Evolutionary conservation across 345 rosid genomes (phyloP), one percentile per base, ranked within the genome.

Genomic region (Hibiscus mutabilis): DNA sequence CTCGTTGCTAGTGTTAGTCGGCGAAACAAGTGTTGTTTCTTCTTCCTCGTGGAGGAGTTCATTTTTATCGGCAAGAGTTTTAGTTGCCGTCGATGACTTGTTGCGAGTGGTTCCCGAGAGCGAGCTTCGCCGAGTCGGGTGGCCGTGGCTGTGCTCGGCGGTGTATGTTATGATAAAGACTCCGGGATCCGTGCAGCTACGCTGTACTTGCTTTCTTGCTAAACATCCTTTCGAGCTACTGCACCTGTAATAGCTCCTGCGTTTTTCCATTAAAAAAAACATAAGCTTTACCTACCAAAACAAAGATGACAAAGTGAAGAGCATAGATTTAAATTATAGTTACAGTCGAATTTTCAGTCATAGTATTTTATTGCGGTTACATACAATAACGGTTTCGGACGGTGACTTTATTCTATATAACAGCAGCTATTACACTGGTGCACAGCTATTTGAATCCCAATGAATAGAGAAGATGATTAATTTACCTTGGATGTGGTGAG

Each of bases 181-280:
- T 0, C 79, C 80, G 3, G 92, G 91, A 74, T 89, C 83, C 2
- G 78, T 62, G 49, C 82, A 76, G 79, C 86, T 82, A 69, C 92
- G 79, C 59, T 88, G 94, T 0, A 91, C 90, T 74, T 87, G 97
- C 75, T 88, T 91, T 74, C 94, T 87, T 29, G 94, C 97, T 59
- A 82, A 67, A 73, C 97, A 91, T 21, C 94, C 97, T 69, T 88
- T 91, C 4, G 78, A 86, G 73, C 94, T 91, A 73, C 97, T 91
- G 62, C 97, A 91, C 42, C 90, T 84, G 64, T 91, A 91, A 75
- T 88, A 91, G 73, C 94, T 87, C 85, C 97, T 90, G 88, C 51
- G 56, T 51, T 51, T 51, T 71, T 31, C 60, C 46, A 40, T 35
- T 35, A 35, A 35, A 35, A 31, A 25, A 37, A 40, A 40, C 3